These are phyloP conservation scores for Paraconiothyrium brasiliense DNA, from an alignment of 2,329 filamentous ascomycete genomes.

Conservation along the genomic window DNA sequence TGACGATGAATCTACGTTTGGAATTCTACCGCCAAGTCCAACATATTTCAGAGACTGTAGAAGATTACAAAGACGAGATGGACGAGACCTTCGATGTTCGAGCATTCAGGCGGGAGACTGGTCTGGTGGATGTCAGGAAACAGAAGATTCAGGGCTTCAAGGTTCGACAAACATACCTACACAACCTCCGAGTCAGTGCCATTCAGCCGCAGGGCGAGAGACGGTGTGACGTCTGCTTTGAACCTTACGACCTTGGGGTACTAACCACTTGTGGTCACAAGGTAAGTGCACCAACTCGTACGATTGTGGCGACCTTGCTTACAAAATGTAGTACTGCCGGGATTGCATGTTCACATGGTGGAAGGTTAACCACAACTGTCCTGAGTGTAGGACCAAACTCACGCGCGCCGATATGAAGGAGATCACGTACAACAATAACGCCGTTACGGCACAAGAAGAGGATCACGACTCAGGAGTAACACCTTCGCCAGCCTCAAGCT, in stretches of 20 bases:
- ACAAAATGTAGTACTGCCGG: slow-evolving; percentile 77
- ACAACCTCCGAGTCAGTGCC: slow-evolving; percentile 70
- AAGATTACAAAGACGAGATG: slow-evolving; percentile 73
- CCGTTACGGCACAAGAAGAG: slow-evolving; percentile 73
- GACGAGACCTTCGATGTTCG: slow-evolving; percentile 64
- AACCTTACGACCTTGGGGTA: slow-evolving; percentile 77
- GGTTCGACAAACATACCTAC: slow-evolving; percentile 79
- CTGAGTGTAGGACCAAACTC: slow-evolving; percentile 77
- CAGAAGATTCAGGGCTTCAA: slow-evolving; percentile 69
- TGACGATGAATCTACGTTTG: slow-evolving; percentile 83
- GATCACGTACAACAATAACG: slow-evolving; percentile 81
- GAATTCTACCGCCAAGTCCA: slow-evolving; percentile 94
- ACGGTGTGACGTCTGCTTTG: slow-evolving; percentile 88
- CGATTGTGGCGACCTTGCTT: neutral
- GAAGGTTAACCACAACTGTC: slow-evolving; percentile 76
- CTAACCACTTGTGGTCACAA: slow-evolving; percentile 86
- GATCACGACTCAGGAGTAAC: slow-evolving; percentile 37
- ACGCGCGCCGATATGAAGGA: slow-evolving; percentile 75
- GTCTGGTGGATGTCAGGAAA: slow-evolving; percentile 62
- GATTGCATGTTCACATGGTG: slow-evolving; percentile 87
- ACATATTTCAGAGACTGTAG: slow-evolving; percentile 86
- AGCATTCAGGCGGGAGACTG: slow-evolving; percentile 54
- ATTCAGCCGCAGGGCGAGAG: slow-evolving; percentile 65
- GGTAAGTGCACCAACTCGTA: slow-evolving; percentile 20
- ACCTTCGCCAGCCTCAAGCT: slow-evolving; percentile 38